A percentile compares a stretch with the other conserved stretches of the same genome.
phyloP scores from a whole-genome alignment of 768 basidiomycete species.

The Tricholoma terreum region DNA sequence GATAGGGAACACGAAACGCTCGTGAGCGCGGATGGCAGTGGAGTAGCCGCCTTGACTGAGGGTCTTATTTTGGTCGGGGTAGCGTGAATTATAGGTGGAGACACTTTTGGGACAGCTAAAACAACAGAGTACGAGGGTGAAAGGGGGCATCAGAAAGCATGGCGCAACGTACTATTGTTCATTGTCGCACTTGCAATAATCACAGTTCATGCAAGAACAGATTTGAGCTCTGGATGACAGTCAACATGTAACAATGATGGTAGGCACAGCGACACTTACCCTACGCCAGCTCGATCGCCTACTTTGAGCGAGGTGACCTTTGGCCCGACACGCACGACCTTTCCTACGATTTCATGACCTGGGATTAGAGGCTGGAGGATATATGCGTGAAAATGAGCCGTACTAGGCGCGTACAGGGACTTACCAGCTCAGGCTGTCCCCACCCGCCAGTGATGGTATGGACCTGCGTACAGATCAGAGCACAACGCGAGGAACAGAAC shows the following conservation, averaged over 20 bases:
- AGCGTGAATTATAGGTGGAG: constrained; percentile 41
- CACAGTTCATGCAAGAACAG: constrained; percentile 46
- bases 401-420: background rate
- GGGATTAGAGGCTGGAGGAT: constrained; percentile 31
- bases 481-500: constrained; percentile 20
- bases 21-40: constrained; percentile 41
- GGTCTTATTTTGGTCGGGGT: constrained; percentile 28
- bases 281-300: constrained; percentile 53
- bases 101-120: constrained; percentile 42
- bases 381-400: background rate
- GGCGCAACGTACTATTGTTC: constrained; percentile 45
- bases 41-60: constrained; percentile 48
- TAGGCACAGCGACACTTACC: constrained; percentile 15
- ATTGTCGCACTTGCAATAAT: constrained; percentile 45
- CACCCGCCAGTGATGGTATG: constrained; percentile 39
- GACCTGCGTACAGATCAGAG: constrained; percentile 19
- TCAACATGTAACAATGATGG: background rate
- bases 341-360: constrained; percentile 58
- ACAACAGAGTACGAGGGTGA: background rate
- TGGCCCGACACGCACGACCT: constrained; percentile 49
- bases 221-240: constrained; percentile 38
- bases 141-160: background rate
- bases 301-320: constrained; percentile 53
- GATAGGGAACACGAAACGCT: constrained; percentile 58
- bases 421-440: constrained; percentile 29